Base-by-base conservation (phyloP, 1,284 basidiomycete species). In the Rhizoctonia solani region DNA sequence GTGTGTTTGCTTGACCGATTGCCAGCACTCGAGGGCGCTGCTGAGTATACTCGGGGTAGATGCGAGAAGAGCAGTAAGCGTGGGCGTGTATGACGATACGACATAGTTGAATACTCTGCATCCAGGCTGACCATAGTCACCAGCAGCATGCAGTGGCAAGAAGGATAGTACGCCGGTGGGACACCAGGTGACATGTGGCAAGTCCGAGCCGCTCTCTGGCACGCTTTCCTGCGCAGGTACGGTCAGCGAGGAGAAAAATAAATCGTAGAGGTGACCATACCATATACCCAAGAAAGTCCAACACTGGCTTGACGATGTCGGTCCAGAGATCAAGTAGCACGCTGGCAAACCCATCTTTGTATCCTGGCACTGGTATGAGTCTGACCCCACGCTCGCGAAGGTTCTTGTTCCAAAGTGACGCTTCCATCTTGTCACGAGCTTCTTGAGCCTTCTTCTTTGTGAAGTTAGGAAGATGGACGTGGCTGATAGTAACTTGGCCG, bases 391-490 rank as follows among this genome's bases (percentile, higher is more conserved):
- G n/a, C 21, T 6, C 44, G 21, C 44, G 8, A 19, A 6, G 9
- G 44, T 21, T 5, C 44, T 19, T 9, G 44, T 5, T 19, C 9
- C 44, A 9, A 46, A 39, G 8, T 46, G 8, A 6, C 8, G n/a
- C 8, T 11, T 19, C 19, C 5, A 19, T 6, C 5, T 5, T 46
- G 11, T 46, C 44, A 8, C 9, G 16, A 39, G 37, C 37, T 16
- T 39, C 37, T 8, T 39, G 9, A 16, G 37, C 37, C 16, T 8
- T 39, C 37, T 39, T 39, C 9, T 39, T 16, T 39, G 37, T 39
- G 8, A 39, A 39, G 9, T 39, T 16, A 16, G 66, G 55, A 4
- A 67, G 54, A 9, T 42, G 54, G 9, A 67, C 54, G 32, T 50
- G 47, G 1, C 29, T 16, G 37, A 39, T 16, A 16, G 8, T 52